Conservation (phyloP, 1,284 basidiomycete genomes). For the Schizophyllum amplum region DNA sequence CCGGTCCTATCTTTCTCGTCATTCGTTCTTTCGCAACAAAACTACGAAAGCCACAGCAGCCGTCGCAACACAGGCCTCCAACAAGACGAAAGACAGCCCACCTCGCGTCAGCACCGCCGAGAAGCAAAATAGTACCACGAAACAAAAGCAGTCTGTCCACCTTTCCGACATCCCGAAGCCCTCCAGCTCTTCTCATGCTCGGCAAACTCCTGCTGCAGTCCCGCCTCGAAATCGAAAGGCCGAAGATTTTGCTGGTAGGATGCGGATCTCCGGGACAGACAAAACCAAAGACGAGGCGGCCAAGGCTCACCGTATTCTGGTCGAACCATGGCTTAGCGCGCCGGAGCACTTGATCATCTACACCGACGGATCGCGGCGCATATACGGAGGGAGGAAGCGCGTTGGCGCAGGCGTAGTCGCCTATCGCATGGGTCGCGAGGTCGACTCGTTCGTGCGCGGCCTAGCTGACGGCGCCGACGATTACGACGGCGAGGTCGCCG, state of each 20-base stretch:
- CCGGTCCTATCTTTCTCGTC: no score
- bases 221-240: no score
- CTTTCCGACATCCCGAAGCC: no score
- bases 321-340: background rate
- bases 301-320: slow-evolving; percentile 11
- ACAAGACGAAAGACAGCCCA: no score
- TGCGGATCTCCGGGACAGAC: background rate
- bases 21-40: no score
- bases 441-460: slow-evolving; percentile 11
- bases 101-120: no score
- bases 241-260: background rate
- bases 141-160: no score
- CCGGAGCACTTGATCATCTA: slow-evolving; percentile 14
- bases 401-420: slow-evolving; percentile 16
- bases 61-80: no score
- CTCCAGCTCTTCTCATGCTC: no score
- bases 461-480: slow-evolving; percentile 20
- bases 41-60: no score
- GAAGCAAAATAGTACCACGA: no score
- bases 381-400: slow-evolving; percentile 7
- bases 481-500: slow-evolving; percentile 22
- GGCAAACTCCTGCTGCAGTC: no score
- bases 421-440: slow-evolving; percentile 13
- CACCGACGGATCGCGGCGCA: slow-evolving; percentile 20
- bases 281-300: slow-evolving; percentile 2